These are phyloP conservation scores for Cryptococcus hybrid DNA, from an alignment of 1,284 basidiomycete species.

Conservation along the genomic window DNA sequence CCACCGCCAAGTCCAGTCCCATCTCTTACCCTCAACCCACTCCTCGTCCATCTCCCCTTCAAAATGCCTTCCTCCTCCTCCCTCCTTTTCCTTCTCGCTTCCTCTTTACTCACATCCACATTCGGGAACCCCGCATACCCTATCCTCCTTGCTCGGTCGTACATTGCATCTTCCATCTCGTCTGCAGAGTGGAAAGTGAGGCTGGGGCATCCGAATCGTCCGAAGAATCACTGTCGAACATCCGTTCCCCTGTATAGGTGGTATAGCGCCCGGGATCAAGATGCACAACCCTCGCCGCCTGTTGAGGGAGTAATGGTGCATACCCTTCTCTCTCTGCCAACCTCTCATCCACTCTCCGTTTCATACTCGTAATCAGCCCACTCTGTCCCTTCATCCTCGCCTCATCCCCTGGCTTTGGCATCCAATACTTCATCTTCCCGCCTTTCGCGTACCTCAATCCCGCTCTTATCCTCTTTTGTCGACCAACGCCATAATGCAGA, in stretches of 20 bases:
- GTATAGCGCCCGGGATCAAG: conserved; percentile 41
- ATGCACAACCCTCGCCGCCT: conserved; percentile 67
- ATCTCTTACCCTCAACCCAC: conserved; percentile 42
- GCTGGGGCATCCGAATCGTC: conserved; percentile 48
- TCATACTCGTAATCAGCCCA: conserved; percentile 51
- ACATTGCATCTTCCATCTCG: conserved; percentile 58
- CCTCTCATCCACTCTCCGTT: conserved; percentile 54
- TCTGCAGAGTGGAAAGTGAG: conserved; percentile 42
- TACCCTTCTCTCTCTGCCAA: conserved; percentile 61
- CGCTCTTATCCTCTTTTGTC: conserved; percentile 78
- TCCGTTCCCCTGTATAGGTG: neutral
- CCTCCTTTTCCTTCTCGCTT: conserved; percentile 31
- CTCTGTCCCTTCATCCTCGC: conserved; percentile 35
- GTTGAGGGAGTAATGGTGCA: conserved; percentile 68
- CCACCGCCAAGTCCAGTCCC: conserved; percentile 7
- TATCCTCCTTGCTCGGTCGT: conserved; percentile 66
- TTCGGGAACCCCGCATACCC: conserved; percentile 92
- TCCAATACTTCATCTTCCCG: conserved; percentile 86
- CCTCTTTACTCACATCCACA: conserved; percentile 70
- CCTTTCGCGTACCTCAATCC: conserved; percentile 87
- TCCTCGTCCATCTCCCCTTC: conserved; percentile 63
- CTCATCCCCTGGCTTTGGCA: conserved; percentile 64
- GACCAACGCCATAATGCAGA: conserved; percentile 78
- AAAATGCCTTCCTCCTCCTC: conserved; percentile 50
- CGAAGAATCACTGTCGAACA: neutral